Evolutionary conservation across 768 basidiomycete species (phyloP).

Genomic region (Auricularia heimuer): DNA sequence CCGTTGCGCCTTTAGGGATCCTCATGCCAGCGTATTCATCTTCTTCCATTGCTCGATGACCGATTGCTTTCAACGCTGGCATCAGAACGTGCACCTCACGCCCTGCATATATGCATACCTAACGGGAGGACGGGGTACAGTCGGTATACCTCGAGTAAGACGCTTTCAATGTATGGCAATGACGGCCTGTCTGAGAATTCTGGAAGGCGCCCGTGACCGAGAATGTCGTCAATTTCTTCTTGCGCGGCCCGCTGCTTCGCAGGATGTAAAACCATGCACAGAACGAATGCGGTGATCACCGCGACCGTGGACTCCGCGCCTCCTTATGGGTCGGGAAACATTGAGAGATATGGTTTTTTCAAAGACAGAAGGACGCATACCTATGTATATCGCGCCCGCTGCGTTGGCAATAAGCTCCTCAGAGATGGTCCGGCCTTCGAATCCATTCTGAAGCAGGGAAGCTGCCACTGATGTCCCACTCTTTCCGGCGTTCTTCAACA

Average conservation of each 20-base stretch:
- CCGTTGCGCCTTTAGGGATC: slow-evolving; percentile 20
- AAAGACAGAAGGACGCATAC: not conserved
- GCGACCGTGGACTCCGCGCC: not conserved
- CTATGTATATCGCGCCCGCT: not conserved
- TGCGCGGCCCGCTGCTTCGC: slow-evolving; percentile 10
- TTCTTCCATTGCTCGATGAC: slow-evolving; percentile 15
- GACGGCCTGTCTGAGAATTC: slow-evolving; percentile 2
- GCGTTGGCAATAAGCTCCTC: not conserved
- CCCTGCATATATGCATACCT: not conserved
- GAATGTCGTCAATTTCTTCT: slow-evolving; percentile 9
- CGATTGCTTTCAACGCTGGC: not conserved
- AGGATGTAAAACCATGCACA: slow-evolving; percentile 4
- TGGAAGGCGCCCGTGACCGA: slow-evolving; percentile 7
- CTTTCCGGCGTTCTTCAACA: too few relatives aligned
- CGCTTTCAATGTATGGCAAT: slow-evolving; percentile 12
- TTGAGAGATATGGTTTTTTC: not conserved
- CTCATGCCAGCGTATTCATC: slow-evolving; percentile 19
- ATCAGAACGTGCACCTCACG: not conserved
- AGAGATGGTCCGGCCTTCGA: too few relatives aligned
- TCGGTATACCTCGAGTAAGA: slow-evolving; percentile 10
- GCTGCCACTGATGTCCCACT: too few relatives aligned
- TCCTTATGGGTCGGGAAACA: not conserved
- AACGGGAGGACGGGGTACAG: slow-evolving; percentile 8
- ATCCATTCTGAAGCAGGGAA: too few relatives aligned
- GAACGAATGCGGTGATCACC: not conserved